Evolutionary conservation across 805 yeast species (phyloP), one percentile per base, ranked within the genome.

Genomic region (Geotrichum ghanense): DNA sequence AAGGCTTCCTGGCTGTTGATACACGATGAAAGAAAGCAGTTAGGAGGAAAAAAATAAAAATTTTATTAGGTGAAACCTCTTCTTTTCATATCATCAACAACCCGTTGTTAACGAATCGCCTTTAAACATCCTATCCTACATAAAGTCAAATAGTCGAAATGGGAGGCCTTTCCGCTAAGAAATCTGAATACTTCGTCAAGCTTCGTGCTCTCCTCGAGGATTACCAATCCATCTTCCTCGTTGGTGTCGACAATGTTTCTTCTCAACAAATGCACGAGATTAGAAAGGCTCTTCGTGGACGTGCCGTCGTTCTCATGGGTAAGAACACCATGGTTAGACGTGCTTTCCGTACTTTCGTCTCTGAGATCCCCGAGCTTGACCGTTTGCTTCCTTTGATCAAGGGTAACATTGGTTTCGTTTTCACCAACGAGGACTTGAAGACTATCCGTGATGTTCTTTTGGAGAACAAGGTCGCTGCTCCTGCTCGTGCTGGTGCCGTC

Each of bases 241-340:
- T 92, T 69, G 97, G 97, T 75, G 97, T 92, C 64, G 99, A 92
- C 79, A 92, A 92, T 80, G 99, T 92, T 70, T 86, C 97, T 60
- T 92, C 99, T 63, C 98, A 92, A 80, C 98, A 92, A 78, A 89
- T 92, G 96, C 99, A 92, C 78, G 95, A 92, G 81, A 80, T 88
- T 78, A 88, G 99, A 84, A 88, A 84, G 80, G 74, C 87, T 58
- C 82, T 92, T 67, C 88, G 99, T 78, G 85, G 87, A 61, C 83
- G 80, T 53, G 98, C 92, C 67, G 92, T 85, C 61, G 89, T 92
- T 61, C 77, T 92, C 67, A 92, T 92, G 98, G 99, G 99, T 79
- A 92, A 92, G 85, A 92, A 92, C 96, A 92, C 99, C 81, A 90
- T 92, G 97, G 95, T 92, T 61, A 87, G 99, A 79, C 88, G 97